Evolutionary conservation across 768 basidiomycete species (phyloP).

Genomic region (Epithele typhae): DNA sequence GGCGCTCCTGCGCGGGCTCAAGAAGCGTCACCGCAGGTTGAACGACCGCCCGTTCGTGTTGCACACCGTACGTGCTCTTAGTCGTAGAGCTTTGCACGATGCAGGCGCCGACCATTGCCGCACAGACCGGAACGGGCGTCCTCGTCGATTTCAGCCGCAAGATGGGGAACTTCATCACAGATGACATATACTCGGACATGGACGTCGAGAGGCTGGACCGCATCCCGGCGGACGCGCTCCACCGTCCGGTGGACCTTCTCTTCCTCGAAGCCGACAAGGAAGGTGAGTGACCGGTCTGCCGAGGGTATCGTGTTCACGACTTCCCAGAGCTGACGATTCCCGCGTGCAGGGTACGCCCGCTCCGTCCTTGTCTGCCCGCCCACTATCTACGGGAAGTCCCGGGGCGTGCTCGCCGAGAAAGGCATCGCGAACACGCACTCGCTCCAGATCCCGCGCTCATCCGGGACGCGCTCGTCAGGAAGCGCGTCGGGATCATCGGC

Average conservation of each 20-base stretch:
- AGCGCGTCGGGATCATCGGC: constrained; percentile 51
- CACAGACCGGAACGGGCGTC: constrained; percentile 30
- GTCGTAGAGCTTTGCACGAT: background rate
- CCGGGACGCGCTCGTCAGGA: constrained; percentile 39
- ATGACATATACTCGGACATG: constrained; percentile 44
- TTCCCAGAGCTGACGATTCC: too few relatives aligned
- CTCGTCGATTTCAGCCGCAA: constrained; percentile 36
- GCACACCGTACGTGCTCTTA: constrained; percentile 45
- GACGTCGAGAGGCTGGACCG: constrained; percentile 41
- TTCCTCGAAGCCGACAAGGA: constrained; percentile 44
- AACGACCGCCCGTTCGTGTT: constrained; percentile 11
- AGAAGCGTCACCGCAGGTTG: too few relatives aligned
- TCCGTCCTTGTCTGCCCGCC: constrained; percentile 51
- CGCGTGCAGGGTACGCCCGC: constrained; percentile 34
- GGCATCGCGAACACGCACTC: constrained; percentile 53
- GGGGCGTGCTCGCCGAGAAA: constrained; percentile 40
- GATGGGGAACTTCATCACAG: constrained; percentile 32
- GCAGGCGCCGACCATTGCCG: background rate
- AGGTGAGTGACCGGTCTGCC: constrained; percentile 57
- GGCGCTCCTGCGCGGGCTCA: too few relatives aligned
- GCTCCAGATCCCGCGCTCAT: constrained; percentile 45
- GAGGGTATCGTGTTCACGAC: constrained; percentile 39
- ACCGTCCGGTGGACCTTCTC: constrained; percentile 46
- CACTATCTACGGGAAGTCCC: constrained; percentile 57
- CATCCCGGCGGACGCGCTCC: constrained; percentile 40